These are phyloP conservation scores for Mortierella sp. DNA, from an alignment of 371 early-diverging fungal genomes.

Conservation along the genomic window DNA sequence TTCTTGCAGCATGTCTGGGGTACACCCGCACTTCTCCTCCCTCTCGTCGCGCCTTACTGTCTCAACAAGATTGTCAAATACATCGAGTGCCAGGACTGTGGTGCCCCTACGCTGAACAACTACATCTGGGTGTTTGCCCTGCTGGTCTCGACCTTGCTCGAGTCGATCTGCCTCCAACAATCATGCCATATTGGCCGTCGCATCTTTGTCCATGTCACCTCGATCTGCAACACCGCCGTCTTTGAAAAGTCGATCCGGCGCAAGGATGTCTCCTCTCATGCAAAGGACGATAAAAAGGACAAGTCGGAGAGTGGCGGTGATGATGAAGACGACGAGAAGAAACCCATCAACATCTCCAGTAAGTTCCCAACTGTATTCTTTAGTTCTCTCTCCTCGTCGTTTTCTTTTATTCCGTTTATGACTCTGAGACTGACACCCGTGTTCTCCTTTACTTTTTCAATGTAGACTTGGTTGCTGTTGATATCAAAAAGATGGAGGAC, in stretches of 20 bases:
- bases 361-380: neutral
- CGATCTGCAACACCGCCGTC: conserved; percentile 73
- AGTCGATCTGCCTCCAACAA: conserved; percentile 65
- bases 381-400: neutral
- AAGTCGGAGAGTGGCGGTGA: conserved; percentile 25
- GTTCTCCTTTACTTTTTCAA: neutral
- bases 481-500: conserved; percentile 65
- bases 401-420: neutral
- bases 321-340: conserved; percentile 35
- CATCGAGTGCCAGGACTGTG: conserved; percentile 62
- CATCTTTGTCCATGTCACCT: conserved; percentile 65
- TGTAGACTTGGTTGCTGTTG: conserved; percentile 66
- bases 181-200: conserved; percentile 69
- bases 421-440: neutral
- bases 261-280: conserved; percentile 60
- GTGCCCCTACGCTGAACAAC: conserved; percentile 49
- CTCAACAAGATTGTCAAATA: conserved; percentile 69
- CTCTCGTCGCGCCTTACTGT: conserved; percentile 70
- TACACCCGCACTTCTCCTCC: conserved; percentile 61
- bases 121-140: conserved; percentile 73
- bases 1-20: conserved; percentile 60
- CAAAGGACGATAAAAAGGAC: conserved; percentile 25
- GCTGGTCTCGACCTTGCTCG: conserved; percentile 62
- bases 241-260: conserved; percentile 69
- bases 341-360: conserved; percentile 58